Percentiles rank a stretch among this genome's conserved stretches.
Evolutionary conservation across 1,139 yeast species (phyloP).

Genomic region (Yamadazyma kanchanaburiensis): DNA sequence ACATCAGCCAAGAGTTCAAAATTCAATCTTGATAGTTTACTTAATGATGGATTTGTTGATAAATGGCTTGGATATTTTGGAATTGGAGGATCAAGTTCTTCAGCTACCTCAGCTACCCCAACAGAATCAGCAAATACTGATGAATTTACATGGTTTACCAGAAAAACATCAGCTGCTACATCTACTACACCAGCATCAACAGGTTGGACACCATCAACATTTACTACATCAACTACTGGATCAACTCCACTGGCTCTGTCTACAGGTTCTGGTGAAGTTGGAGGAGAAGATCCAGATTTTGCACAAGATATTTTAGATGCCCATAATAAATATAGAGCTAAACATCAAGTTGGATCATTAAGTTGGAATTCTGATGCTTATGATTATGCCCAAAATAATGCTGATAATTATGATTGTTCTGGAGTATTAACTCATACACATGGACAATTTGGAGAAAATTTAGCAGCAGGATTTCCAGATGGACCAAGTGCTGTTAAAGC

Average conservation of each 20-base stretch:
- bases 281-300: constrained; percentile 11
- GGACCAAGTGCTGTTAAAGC: constrained; percentile 64
- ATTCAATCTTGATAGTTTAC: constrained; percentile 12
- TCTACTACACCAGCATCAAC: constrained; percentile 8
- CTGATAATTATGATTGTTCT: constrained; percentile 67
- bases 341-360: constrained; percentile 58
- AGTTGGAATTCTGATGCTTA: constrained; percentile 66
- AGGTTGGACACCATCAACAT: background rate
- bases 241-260: constrained; percentile 5
- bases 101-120: constrained; percentile 3
- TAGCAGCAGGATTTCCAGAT: constrained; percentile 67
- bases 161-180: constrained; percentile 8
- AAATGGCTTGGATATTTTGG: constrained; percentile 11
- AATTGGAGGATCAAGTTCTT: constrained; percentile 2
- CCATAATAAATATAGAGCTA: constrained; percentile 69
- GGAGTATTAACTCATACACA: constrained; percentile 71
- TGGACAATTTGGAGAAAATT: constrained; percentile 82
- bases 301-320: constrained; percentile 23
- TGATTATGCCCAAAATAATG: constrained; percentile 66
- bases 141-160: constrained; percentile 9
- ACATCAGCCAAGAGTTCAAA: constrained; percentile 6
- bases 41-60: constrained; percentile 5
- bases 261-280: constrained; percentile 4
- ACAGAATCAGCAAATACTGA: constrained; percentile 4
- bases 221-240: constrained; percentile 9